Evolutionary conservation across 2,329 filamentous ascomycete genomes (phyloP).

Genomic region (Niveomyces coronatus): DNA sequence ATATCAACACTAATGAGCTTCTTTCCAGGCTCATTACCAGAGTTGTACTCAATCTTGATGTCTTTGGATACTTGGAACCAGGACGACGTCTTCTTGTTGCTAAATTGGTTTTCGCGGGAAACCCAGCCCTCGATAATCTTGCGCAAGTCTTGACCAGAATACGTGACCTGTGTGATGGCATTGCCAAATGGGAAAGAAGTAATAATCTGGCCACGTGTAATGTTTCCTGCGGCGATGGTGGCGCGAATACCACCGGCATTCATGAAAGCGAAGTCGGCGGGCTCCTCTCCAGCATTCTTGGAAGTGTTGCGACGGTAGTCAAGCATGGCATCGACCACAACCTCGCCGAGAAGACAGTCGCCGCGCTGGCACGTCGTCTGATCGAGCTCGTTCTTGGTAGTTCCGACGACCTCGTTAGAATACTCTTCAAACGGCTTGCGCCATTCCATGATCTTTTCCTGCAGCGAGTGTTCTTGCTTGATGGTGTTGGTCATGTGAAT

Average conservation of each 20-base stretch:
- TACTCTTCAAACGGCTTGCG: constrained; percentile 50
- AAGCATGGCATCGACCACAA: constrained; percentile 50
- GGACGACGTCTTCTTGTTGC: constrained; percentile 40
- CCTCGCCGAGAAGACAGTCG: constrained; percentile 49
- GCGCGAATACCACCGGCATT: constrained; percentile 56
- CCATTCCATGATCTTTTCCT: constrained; percentile 49
- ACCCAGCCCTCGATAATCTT: constrained; percentile 49
- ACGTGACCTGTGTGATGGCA: constrained; percentile 46
- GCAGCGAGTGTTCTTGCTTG: constrained; percentile 42
- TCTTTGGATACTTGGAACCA: constrained; percentile 50
- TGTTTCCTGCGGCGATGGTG: constrained; percentile 48
- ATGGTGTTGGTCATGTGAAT: constrained; percentile 55
- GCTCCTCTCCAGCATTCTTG: constrained; percentile 22
- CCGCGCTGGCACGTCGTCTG: constrained; percentile 45
- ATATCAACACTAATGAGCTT: constrained; percentile 44
- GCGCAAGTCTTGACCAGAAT: constrained; percentile 44
- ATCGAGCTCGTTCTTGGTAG: constrained; percentile 44
- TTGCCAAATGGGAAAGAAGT: constrained; percentile 59
- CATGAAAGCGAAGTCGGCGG: constrained; percentile 47
- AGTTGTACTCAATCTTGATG: constrained; percentile 49
- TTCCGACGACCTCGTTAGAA: constrained; percentile 45
- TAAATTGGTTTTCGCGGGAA: constrained; percentile 42
- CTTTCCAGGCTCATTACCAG: constrained; percentile 34
- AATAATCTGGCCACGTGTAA: constrained; percentile 53
- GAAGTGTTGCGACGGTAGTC: constrained; percentile 45